phyloP scores from a whole-genome alignment of 495 filamentous ascomycete genomes.

The Podospora conica region DNA sequence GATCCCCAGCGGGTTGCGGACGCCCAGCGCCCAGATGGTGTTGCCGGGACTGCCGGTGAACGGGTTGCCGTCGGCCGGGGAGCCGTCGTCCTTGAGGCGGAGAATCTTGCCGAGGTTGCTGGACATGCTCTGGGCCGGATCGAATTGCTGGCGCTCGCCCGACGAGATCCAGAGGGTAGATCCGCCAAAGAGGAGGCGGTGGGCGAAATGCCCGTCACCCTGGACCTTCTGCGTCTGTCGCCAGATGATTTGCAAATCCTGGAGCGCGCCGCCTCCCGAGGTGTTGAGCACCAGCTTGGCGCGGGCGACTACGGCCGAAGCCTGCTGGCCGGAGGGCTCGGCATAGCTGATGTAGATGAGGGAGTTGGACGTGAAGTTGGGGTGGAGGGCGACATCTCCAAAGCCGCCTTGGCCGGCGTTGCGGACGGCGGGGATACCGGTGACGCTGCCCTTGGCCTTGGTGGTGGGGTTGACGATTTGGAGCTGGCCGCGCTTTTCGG shows the following conservation, averaged over 20 bases:
- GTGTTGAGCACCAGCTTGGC: conserved; percentile 29
- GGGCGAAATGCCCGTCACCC: conserved; percentile 29
- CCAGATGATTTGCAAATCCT: conserved; percentile 31
- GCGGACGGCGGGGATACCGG: conserved; percentile 30
- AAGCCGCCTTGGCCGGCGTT: conserved; percentile 34
- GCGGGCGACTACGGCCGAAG: conserved; percentile 30
- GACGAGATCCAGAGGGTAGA: conserved; percentile 33
- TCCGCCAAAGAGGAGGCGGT: conserved; percentile 30
- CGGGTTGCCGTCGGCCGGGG: conserved; percentile 29
- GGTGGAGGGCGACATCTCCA: conserved; percentile 33
- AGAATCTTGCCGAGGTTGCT: conserved; percentile 35
- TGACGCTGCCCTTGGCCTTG: conserved; percentile 31
- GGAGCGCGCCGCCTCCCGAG: conserved; percentile 32
- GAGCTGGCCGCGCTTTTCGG: conserved; percentile 31
- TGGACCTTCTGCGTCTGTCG: conserved; percentile 28
- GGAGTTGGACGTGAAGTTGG: conserved; percentile 28
- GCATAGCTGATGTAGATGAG: conserved; percentile 37
- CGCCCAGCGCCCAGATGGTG: conserved; percentile 31
- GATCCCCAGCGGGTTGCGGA: conserved; percentile 35
- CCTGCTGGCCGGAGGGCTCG: conserved; percentile 23
- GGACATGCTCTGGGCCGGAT: conserved; percentile 31
- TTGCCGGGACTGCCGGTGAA: conserved; percentile 26
- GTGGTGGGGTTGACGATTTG: conserved; percentile 28
- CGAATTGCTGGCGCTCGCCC: conserved; percentile 32
- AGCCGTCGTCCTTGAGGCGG: conserved; percentile 32